Percentiles rank a stretch among this genome's conserved stretches.
phyloP scores from a whole-genome alignment of 345 rosid genomes.

The Melaleuca quinquenervia region DNA sequence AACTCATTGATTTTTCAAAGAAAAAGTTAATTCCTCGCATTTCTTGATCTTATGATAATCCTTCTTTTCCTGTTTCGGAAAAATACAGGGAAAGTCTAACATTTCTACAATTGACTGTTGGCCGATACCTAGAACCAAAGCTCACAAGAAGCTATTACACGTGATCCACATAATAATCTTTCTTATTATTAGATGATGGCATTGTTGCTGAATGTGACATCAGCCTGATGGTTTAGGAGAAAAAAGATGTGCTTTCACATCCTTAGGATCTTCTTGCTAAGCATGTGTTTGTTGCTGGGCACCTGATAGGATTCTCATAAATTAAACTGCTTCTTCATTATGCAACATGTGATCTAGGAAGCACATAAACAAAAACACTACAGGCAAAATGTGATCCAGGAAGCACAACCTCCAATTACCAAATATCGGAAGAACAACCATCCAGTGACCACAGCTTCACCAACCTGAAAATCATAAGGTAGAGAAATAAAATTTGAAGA shows the following conservation, averaged over 20 bases:
- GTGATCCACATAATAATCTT: neutral
- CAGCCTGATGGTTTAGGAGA: neutral
- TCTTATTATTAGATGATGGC: neutral
- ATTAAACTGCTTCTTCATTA: neutral
- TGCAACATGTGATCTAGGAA: neutral
- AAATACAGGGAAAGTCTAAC: neutral
- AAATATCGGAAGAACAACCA: slow-evolving; percentile 97
- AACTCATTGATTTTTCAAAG: neutral
- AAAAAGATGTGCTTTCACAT: neutral
- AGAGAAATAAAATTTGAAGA: neutral
- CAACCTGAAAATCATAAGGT: slow-evolving; percentile 49
- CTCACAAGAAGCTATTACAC: neutral
- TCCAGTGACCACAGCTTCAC: slow-evolving; percentile 94
- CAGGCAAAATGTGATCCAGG: neutral
- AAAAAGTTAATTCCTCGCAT: neutral
- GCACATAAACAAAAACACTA: neutral
- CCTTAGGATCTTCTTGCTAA: neutral
- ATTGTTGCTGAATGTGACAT: neutral
- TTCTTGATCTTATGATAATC: neutral
- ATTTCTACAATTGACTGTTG: neutral
- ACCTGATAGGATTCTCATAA: neutral
- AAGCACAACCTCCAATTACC: slow-evolving; percentile 85
- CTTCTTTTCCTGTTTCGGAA: neutral
- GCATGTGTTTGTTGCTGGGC: neutral
- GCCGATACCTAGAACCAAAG: neutral